phyloP scores from a whole-genome alignment of 306 rosid species.

The Clitoria ternatea region DNA sequence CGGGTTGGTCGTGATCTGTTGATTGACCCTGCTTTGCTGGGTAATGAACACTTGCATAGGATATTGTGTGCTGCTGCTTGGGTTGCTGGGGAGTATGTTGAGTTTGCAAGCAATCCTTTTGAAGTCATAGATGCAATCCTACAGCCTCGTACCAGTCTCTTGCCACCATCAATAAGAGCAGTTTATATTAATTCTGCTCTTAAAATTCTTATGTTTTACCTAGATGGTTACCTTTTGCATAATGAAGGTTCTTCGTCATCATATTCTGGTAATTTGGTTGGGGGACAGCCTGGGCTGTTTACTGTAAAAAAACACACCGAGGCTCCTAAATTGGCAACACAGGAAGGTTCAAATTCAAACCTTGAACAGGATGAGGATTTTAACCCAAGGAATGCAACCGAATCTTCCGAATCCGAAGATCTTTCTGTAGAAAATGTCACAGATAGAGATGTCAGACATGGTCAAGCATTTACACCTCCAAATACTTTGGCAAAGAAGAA shows the following conservation, averaged over 20 bases:
- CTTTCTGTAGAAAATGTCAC: conserved; percentile 28
- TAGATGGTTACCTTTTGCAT: conserved; percentile 52
- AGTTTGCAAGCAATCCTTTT: conserved; percentile 57
- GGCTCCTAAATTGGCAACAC: conserved; percentile 35
- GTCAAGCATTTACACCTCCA: conserved; percentile 26
- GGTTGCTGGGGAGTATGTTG: conserved; percentile 80
- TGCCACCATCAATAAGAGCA: conserved; percentile 71
- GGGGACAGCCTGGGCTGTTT: conserved; percentile 26
- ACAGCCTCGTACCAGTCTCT: conserved; percentile 84
- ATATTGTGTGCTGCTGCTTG: conserved; percentile 86
- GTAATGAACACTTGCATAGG: conserved; percentile 68
- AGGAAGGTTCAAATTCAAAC: conserved; percentile 25
- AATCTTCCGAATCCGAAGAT: conserved; percentile 42
- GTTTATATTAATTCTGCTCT: conserved; percentile 80
- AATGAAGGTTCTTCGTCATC: conserved; percentile 29
- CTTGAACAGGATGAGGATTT: conserved; percentile 51
- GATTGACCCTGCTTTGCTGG: conserved; percentile 95
- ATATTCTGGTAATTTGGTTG: conserved; percentile 28
- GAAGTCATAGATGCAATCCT: conserved; percentile 85
- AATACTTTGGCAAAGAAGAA: conserved; percentile 25
- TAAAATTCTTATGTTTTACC: conserved; percentile 58
- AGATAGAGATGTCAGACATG: conserved; percentile 24
- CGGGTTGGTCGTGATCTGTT: conserved; percentile 69
- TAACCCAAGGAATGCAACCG: conserved; percentile 44
- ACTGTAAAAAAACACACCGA: conserved; percentile 27